Conservation (phyloP, 345 rosid genomes). For the Fremontodendron californicum region DNA sequence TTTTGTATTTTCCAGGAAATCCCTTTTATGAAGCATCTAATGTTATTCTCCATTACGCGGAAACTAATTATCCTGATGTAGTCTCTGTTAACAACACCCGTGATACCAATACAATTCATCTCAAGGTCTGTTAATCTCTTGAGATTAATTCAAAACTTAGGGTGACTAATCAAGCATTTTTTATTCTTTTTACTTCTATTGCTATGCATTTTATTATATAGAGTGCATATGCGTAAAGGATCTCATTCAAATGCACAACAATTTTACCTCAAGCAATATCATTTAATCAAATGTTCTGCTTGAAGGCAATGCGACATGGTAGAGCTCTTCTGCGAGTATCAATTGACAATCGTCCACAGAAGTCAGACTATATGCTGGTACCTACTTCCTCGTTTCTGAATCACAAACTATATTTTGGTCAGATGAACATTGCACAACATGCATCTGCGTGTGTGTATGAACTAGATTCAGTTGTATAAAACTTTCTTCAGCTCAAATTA, state of each 20-base stretch:
- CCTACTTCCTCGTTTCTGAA: conserved; percentile 10
- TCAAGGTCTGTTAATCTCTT: conserved; percentile 54
- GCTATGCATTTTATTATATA: background rate
- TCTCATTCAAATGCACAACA: background rate
- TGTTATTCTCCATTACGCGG: conserved; percentile 44
- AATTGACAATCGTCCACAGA: conserved; percentile 36
- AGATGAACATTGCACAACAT: background rate
- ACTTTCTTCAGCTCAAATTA: background rate
- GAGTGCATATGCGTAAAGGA: background rate
- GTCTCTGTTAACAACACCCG: conserved; percentile 40
- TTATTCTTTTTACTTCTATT: background rate
- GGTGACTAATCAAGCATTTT: background rate
- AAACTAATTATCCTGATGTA: conserved; percentile 70
- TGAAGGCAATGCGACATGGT: conserved; percentile 38
- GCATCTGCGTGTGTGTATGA: background rate
- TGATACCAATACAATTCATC: conserved; percentile 40
- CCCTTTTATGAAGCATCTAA: conserved; percentile 72
- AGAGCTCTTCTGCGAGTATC: conserved; percentile 75
- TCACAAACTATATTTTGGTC: background rate
- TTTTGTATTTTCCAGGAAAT: conserved; percentile 49
- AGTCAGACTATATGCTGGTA: conserved; percentile 83
- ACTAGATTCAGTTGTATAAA: background rate
- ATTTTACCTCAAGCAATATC: background rate
- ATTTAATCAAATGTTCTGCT: conserved; percentile 4
- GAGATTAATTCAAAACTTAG: background rate